Evolutionary conservation across 2,329 filamentous ascomycete species (phyloP), one percentile per base, ranked within the genome.

Genomic region (Shiraia sp.): DNA sequence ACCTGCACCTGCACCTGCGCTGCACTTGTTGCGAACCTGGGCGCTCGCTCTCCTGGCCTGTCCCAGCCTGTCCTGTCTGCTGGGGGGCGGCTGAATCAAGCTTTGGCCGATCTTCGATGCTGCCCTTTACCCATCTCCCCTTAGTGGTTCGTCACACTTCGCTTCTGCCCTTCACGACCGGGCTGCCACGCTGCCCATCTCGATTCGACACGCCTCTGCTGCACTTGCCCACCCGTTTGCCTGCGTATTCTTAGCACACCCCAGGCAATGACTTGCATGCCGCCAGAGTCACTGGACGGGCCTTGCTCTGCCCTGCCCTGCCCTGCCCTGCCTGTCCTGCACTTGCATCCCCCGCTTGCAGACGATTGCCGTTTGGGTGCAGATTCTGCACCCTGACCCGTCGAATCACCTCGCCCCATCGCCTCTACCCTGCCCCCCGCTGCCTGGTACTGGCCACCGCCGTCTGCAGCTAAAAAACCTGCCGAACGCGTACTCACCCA

Each of bases 81-180:
- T n/a, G 27, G 22, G 31, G 33, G 42, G 45, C 47, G 57, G 56
- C 59, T 52, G 55, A 63, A 53, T 61, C 57, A 66, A 66, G 63
- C 63, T 66, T 66, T 66, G 40, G 42, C 48, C 19, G 57, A 65
- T 65, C 61, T 52, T 48, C 57, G 45, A 55, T 47, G 42, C 12
- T 24, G 24, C 45, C 46, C 34, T 51, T 37, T 47, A 52, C 45
- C 44, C 49, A 51, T 35, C 49, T 39, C 36, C 32, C 39, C 42
- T 50, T 42, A 60, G 49, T 62, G 59, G 57, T 45, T 51, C 57
- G 58, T 53, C 46, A 46, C 45, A 51, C 49, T 54, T 56, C 54
- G 58, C 57, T 47, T 57, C 42, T 41, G 38, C 40, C n/a, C n/a
- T 25, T 38, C 42, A 41, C 49, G 44, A 55, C 54, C 47, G 48